phyloP scores from a whole-genome alignment of 2,329 filamentous ascomycete species.

The Epichloe gansuensis region DNA sequence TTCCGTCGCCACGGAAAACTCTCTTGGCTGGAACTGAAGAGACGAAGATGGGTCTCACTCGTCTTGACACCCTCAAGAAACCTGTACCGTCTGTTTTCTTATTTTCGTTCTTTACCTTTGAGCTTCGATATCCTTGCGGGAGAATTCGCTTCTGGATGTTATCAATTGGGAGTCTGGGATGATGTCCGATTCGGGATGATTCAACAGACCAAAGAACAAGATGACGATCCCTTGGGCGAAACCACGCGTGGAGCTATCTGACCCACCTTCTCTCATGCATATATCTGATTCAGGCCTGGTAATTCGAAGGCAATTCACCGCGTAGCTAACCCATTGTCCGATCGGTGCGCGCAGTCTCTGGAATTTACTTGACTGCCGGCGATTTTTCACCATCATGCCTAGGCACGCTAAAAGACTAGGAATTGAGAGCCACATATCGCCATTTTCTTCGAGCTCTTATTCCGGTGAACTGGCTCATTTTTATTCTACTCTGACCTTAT shows the following conservation, averaged over 20 bases:
- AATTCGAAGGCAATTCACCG: not conserved
- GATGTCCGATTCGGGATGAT: not conserved
- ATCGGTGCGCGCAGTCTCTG: not conserved
- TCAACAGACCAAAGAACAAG: not conserved
- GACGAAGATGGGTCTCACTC: not conserved
- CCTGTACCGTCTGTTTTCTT: conserved; percentile 12
- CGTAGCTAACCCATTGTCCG: not conserved
- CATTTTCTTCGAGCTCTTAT: conserved; percentile 4
- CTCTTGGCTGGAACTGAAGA: conserved; percentile 76
- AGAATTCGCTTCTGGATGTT: conserved; percentile 9
- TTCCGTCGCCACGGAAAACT: conserved; percentile 87
- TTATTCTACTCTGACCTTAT: not conserved
- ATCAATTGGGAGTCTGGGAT: not conserved
- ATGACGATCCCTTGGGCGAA: not conserved
- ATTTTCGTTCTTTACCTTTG: conserved; percentile 7
- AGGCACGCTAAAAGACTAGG: not conserved
- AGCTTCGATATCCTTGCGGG: conserved; percentile 22
- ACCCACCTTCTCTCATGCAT: not conserved
- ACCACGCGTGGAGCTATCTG: not conserved
- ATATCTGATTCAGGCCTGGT: not conserved
- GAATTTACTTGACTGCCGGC: not conserved
- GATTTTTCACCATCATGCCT: not conserved
- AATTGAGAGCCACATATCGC: not conserved
- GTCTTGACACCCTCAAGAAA: conserved; percentile 1
- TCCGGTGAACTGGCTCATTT: conserved; percentile 1